Evolutionary conservation across 306 rosid species (phyloP).

Genomic region (Gastrolobium bilobum): DNA sequence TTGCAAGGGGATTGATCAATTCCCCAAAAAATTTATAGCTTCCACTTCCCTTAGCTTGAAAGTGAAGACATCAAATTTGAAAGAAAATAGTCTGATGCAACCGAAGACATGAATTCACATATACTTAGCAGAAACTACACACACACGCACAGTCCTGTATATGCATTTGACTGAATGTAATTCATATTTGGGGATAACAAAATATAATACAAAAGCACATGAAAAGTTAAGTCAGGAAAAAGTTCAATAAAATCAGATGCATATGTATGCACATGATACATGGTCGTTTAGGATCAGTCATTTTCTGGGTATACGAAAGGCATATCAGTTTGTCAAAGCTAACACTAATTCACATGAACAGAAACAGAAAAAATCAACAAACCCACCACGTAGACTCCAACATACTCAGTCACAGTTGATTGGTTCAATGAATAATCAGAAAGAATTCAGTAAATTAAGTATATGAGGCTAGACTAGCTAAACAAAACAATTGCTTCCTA

Average conservation of each 20-base stretch:
- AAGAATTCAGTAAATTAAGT: background rate
- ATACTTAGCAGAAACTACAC: too few species aligned
- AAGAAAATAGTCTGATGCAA: background rate
- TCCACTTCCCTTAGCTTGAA: background rate
- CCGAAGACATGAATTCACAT: background rate
- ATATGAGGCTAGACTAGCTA: background rate
- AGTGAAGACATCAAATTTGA: background rate
- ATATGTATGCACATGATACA: too few species aligned
- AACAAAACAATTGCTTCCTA: background rate
- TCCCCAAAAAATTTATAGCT: too few species aligned
- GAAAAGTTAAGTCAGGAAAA: too few species aligned
- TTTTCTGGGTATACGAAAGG: too few species aligned
- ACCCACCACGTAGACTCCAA: too few species aligned
- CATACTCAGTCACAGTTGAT: background rate
- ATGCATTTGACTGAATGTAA: background rate
- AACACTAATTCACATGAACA: too few species aligned
- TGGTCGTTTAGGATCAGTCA: too few species aligned
- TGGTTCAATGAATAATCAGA: background rate
- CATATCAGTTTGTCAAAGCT: too few species aligned
- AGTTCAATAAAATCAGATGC: too few species aligned
- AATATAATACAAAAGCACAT: too few species aligned
- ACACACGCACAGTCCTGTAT: background rate
- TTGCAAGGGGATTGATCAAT: background rate
- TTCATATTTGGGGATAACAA: background rate
- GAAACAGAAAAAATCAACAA: too few species aligned